phyloP scores from a whole-genome alignment of 2,329 filamentous ascomycete genomes.

The Colletotrichum aenigma region DNA sequence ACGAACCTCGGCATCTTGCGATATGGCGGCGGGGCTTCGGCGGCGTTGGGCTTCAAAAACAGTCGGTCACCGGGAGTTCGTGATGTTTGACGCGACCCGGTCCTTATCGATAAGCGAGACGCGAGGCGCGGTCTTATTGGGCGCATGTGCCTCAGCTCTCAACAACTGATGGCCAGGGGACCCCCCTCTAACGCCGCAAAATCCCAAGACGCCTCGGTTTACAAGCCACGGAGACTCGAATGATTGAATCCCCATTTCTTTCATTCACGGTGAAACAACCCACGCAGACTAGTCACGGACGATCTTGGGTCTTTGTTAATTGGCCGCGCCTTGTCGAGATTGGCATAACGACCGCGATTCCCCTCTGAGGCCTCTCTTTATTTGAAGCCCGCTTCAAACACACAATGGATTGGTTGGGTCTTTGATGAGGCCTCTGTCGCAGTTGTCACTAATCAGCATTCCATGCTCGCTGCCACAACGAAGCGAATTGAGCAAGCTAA shows the following conservation, averaged over 20 bases:
- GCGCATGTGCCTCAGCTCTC: not conserved
- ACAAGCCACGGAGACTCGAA: not conserved
- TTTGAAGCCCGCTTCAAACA: not conserved
- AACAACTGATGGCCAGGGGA: not conserved
- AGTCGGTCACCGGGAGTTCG: not conserved
- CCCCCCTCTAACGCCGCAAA: not conserved
- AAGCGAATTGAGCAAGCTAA: not conserved
- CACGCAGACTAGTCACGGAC: slow-evolving; percentile 5
- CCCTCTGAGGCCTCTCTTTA: not conserved
- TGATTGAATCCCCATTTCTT: slow-evolving; percentile 8
- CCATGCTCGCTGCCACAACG: not conserved
- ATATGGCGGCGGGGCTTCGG: not conserved
- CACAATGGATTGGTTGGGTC: not conserved
- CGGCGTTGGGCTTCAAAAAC: slow-evolving; percentile 8
- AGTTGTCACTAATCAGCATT: not conserved
- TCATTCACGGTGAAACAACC: slow-evolving; percentile 16
- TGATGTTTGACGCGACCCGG: slow-evolving; percentile 18
- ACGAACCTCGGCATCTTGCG: slow-evolving; percentile 21
- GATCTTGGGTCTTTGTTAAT: slow-evolving; percentile 2
- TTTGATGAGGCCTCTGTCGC: not conserved
- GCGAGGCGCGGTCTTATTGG: slow-evolving; percentile 10
- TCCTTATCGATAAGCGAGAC: slow-evolving; percentile 23
- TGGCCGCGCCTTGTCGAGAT: not conserved
- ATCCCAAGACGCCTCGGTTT: not conserved
- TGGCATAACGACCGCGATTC: not conserved